These are phyloP conservation scores for Trypanosoma theileri DNA, from an alignment of 208 protist genomes.

Conservation along the genomic window DNA sequence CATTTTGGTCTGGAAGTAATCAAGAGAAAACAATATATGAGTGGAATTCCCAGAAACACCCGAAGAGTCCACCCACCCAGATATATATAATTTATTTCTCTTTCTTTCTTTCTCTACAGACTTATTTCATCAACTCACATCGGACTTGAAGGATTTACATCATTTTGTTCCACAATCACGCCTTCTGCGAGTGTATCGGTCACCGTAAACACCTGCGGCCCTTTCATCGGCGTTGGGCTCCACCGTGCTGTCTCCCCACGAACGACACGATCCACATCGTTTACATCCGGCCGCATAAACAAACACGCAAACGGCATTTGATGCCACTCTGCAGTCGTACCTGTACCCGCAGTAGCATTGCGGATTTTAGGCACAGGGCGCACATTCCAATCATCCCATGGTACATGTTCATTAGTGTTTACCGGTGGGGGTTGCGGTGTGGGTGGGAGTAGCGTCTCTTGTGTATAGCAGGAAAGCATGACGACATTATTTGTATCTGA, in stretches of 20 bases:
- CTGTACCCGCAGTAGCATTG: background rate
- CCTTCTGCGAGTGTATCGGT: background rate
- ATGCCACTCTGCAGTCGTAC: conserved; percentile 6
- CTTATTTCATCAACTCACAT: background rate
- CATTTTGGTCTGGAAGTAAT: no score
- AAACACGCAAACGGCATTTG: conserved; percentile 27
- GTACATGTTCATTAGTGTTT: conserved; percentile 33
- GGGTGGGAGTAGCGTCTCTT: conserved; percentile 38
- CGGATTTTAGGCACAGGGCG: conserved; percentile 31
- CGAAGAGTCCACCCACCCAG: no score
- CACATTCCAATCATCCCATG: conserved; percentile 50
- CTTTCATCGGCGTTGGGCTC: conserved; percentile 12
- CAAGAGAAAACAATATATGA: no score
- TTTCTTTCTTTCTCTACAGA: conserved; percentile 10
- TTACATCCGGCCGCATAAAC: conserved; percentile 17
- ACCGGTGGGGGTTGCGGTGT: conserved; percentile 48
- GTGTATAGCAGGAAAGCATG: conserved; percentile 11
- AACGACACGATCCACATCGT: conserved; percentile 18
- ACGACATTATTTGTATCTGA: conserved; percentile 1
- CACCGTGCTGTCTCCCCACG: conserved; percentile 8
- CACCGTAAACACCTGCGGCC: conserved; percentile 25
- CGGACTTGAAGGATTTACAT: background rate
- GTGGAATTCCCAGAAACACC: no score
- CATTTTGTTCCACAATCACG: conserved; percentile 16
- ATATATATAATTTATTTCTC: no score